These are phyloP conservation scores for Aegilops sharonensis DNA, from an alignment of 176 grass and related monocot genomes.

Conservation along the genomic window DNA sequence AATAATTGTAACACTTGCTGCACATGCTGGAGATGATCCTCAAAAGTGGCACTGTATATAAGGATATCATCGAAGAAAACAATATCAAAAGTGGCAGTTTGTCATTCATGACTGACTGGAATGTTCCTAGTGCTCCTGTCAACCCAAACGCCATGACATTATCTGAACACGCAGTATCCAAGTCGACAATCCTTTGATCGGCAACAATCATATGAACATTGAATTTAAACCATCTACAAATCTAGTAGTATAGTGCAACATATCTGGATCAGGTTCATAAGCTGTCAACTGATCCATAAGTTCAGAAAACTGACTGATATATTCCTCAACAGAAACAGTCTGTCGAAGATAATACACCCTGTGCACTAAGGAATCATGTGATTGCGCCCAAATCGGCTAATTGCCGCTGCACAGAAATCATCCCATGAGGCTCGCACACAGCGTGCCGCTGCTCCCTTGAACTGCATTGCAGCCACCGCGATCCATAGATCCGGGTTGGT, in stretches of 20 bases:
- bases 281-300: neutral
- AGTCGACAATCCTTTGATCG: neutral
- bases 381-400: neutral
- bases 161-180: neutral
- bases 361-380: neutral
- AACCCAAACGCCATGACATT: neutral
- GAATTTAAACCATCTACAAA: neutral
- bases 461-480: neutral
- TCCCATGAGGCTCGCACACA: neutral
- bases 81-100: neutral
- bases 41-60: neutral
- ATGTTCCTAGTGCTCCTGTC: neutral
- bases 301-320: neutral
- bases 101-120: neutral
- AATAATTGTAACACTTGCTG: neutral
- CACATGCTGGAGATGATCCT: neutral
- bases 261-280: neutral
- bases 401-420: neutral
- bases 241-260: neutral
- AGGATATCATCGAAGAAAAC: neutral
- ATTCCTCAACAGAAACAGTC: neutral
- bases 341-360: neutral
- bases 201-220: neutral
- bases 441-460: neutral
- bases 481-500: neutral